Evolutionary conservation across 2,329 filamentous ascomycete species (phyloP), one percentile per base, ranked within the genome.

Genomic region (Ilyonectria mors-panacis): DNA sequence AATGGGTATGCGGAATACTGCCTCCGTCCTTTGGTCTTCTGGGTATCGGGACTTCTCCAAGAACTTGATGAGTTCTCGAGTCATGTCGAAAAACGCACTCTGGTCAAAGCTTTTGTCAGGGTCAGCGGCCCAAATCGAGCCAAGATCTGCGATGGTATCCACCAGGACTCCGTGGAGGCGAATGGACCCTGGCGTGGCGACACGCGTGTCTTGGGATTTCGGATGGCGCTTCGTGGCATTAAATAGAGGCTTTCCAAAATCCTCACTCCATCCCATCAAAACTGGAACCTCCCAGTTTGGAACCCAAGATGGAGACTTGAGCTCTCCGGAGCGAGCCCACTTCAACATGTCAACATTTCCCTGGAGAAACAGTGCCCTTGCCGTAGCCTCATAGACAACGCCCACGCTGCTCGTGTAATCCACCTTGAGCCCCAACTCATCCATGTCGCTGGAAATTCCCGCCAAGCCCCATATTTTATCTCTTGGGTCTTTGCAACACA

Each of bases 391-490:
- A 15, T 66, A 66, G 13, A 54, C 45, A 2, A 42, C 33, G 19
- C 57, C 26, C 2, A 35, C 26, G 1, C 26, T 39, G 21, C 30
- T 35, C 2, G 37, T 59, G 28, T 66, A 62, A 21, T 23, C 44
- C 8, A 61, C 53, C 35, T 30, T 13, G 21, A 66, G 44, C 28
- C 26, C 51, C 26, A 66, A n/a, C 37, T 66, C 53, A 19, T 57
- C 26, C 23, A 56, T 19, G 15, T 66, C 63, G 6, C 47, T 33
- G 4, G 63, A 45, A 44, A 66, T 57, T 6, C 63, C 63, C 5
- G 39, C 6, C 10, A 62, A 28, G 3, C 63, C 63, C 58, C 58
- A 66, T 15, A 66, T 62, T n/a, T 66, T 66, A n/a, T 66, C 63
- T n/a, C 63, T 30, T 8, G 63, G 58, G 28, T 66, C 53, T 10